A percentile compares a stretch with the other conserved stretches of the same genome.
Evolutionary conservation across 2,329 filamentous ascomycete species (phyloP).

Genomic region (Sarocladiaceae sp.): DNA sequence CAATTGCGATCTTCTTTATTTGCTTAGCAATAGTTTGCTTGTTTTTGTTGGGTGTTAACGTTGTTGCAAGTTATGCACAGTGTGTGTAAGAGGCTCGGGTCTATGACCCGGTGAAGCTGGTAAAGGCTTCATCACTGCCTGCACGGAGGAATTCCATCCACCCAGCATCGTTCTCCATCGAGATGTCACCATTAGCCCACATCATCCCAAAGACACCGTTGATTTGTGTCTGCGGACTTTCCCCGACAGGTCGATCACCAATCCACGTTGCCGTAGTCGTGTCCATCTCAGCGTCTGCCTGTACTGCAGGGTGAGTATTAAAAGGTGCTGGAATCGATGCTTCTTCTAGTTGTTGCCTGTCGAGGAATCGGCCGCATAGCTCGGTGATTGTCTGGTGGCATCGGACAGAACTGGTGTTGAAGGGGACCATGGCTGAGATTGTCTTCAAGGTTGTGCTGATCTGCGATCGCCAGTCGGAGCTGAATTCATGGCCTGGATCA

Average conservation of each 20-base stretch:
- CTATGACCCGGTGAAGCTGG: neutral
- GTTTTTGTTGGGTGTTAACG: no score
- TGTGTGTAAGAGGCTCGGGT: neutral
- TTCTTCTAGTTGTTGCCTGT: conserved; percentile 15
- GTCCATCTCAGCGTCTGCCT: neutral
- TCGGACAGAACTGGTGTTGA: conserved; percentile 36
- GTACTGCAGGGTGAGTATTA: neutral
- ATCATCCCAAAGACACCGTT: conserved; percentile 39
- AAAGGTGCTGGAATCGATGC: neutral
- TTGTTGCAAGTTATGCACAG: no score
- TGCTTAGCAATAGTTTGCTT: neutral
- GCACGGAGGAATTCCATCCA: conserved; percentile 31
- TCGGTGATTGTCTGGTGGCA: conserved; percentile 36
- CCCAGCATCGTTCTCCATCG: conserved; percentile 30
- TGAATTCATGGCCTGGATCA: conserved; percentile 29
- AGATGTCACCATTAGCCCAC: conserved; percentile 38
- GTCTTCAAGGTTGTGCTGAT: conserved; percentile 31
- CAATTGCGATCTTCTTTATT: neutral
- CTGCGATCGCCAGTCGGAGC: conserved; percentile 36
- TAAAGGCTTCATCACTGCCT: conserved; percentile 14
- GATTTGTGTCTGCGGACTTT: conserved; percentile 38
- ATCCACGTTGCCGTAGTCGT: conserved; percentile 4
- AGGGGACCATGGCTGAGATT: conserved; percentile 28
- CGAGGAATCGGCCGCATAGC: conserved; percentile 33
- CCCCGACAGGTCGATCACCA: conserved; percentile 23